Conservation (phyloP, 257 asterid genomes). For the Eustoma russellianum region DNA sequence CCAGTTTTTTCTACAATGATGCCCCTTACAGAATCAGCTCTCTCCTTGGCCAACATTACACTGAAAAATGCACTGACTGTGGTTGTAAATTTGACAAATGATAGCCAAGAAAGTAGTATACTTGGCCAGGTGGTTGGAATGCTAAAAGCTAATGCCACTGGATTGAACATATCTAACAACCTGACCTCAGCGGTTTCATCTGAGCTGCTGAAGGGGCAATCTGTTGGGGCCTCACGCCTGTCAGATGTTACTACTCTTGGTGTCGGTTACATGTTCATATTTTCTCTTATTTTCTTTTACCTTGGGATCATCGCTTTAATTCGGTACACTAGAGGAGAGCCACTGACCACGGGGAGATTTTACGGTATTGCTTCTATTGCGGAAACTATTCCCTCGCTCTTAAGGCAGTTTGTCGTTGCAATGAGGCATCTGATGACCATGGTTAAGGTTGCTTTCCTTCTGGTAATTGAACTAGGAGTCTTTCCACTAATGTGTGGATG, state of each 20-base stretch:
- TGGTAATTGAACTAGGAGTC: constrained; percentile 96
- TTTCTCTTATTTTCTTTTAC: constrained; percentile 67
- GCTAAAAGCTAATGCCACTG: constrained; percentile 58
- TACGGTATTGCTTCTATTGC: constrained; percentile 89
- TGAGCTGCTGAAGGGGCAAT: constrained; percentile 51
- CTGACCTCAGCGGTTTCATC: constrained; percentile 46
- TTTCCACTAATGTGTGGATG: constrained; percentile 99
- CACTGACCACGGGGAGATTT: constrained; percentile 89
- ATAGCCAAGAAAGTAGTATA: constrained; percentile 36
- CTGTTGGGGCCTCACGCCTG: constrained; percentile 64
- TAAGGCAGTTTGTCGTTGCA: constrained; percentile 91
- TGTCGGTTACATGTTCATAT: constrained; percentile 82
- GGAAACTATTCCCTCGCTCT: constrained; percentile 86
- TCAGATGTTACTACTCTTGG: constrained; percentile 97
- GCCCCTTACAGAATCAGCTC: constrained; percentile 85
- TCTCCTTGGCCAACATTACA: constrained; percentile 75
- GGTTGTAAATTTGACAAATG: constrained; percentile 72
- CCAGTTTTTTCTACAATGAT: constrained; percentile 69
- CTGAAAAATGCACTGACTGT: constrained; percentile 68
- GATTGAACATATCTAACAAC: constrained; percentile 39
- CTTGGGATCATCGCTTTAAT: constrained; percentile 72
- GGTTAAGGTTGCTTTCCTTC: constrained; percentile 96
- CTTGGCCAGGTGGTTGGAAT: constrained; percentile 62
- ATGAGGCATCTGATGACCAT: constrained; percentile 97
- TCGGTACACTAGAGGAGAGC: constrained; percentile 90